Percentiles rank a stretch among this genome's conserved stretches.
Evolutionary conservation across 257 asterid genomes (phyloP).

Genomic region (Scutellaria minor): DNA sequence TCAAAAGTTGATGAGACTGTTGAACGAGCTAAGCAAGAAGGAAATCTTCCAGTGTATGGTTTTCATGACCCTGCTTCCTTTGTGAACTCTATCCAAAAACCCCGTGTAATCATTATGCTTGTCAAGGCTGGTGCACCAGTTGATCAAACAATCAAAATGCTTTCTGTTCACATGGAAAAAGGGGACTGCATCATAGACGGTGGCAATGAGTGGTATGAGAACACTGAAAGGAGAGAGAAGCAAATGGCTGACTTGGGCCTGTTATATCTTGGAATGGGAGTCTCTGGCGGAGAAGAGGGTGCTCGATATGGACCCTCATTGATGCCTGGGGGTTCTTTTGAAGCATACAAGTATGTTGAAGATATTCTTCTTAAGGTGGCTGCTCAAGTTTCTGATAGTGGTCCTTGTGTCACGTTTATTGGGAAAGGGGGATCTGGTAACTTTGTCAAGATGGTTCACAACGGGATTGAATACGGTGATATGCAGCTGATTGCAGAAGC

Average conservation of each 20-base stretch:
- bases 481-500: constrained; percentile 85
- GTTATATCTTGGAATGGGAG: constrained; percentile 81
- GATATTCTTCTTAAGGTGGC: constrained; percentile 72
- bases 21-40: constrained; percentile 68
- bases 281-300: constrained; percentile 85
- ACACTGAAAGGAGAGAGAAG: constrained; percentile 76
- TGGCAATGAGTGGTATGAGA: constrained; percentile 83
- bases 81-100: constrained; percentile 69
- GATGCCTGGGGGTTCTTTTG: constrained; percentile 80
- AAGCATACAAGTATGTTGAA: constrained; percentile 66
- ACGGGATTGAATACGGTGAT: constrained; percentile 80
- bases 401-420: constrained; percentile 73
- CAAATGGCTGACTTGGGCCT: constrained; percentile 55
- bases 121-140: constrained; percentile 80
- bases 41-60: constrained; percentile 65
- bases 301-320: constrained; percentile 75
- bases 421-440: constrained; percentile 80
- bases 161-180: constrained; percentile 65
- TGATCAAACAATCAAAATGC: constrained; percentile 68
- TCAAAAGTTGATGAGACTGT: constrained; percentile 78
- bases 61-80: constrained; percentile 70
- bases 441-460: constrained; percentile 76
- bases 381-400: constrained; percentile 76
- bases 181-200: constrained; percentile 81
- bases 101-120: constrained; percentile 69